A percentile compares a stretch with the other conserved stretches of the same genome.
Evolutionary conservation across 2,329 filamentous ascomycete genomes (phyloP).

Genomic region (Aphanoascus verrucosus): DNA sequence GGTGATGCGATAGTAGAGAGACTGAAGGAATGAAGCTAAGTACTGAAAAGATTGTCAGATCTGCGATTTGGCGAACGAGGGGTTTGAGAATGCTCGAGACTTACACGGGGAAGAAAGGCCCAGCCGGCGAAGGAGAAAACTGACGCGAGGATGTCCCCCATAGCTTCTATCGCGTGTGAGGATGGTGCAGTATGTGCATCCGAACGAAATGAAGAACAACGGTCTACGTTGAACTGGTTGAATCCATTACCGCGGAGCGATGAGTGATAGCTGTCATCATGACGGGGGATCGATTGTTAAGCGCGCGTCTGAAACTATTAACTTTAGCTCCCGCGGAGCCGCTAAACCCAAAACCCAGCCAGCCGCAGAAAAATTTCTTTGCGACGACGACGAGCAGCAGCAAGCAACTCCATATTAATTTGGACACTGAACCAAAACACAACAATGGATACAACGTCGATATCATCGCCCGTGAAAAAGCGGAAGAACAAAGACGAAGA

Average conservation of each 20-base stretch:
- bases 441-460: conserved; percentile 32
- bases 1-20: conserved; percentile 73
- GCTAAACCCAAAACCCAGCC: conserved; percentile 6
- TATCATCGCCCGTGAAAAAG: conserved; percentile 30
- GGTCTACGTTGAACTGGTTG: background rate
- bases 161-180: conserved; percentile 10
- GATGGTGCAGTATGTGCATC: background rate
- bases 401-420: background rate
- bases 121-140: conserved; percentile 49
- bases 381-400: background rate
- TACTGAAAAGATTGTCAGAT: conserved; percentile 43
- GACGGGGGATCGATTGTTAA: background rate
- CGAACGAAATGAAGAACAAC: background rate
- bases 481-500: conserved; percentile 40
- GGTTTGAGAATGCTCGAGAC: conserved; percentile 17
- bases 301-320: conserved; percentile 3
- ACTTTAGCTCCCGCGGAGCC: conserved; percentile 2
- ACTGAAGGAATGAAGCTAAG: conserved; percentile 65
- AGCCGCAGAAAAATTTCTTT: background rate
- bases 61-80: background rate
- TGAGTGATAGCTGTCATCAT: conserved; percentile 1
- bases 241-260: background rate
- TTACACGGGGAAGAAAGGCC: conserved; percentile 52
- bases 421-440: conserved; percentile 17
- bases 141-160: conserved; percentile 21